phyloP scores from a whole-genome alignment of 805 yeast genomes.

The Ogataea polymorpha region DNA sequence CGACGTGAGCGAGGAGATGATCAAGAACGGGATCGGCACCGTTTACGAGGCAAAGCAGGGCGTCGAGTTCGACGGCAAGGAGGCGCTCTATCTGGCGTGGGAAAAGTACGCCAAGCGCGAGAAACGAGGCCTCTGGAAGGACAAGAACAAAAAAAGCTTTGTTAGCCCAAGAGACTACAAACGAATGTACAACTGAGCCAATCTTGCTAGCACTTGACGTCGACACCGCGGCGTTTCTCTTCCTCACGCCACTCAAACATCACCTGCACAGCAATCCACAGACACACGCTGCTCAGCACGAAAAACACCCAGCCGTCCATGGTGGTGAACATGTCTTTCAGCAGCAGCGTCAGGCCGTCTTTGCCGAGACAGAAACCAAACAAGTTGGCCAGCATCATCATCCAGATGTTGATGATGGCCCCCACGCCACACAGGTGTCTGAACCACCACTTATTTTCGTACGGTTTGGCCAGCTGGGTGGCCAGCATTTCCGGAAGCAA shows the following conservation, averaged over 20 bases:
- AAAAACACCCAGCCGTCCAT: conserved; percentile 64
- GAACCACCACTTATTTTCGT: conserved; percentile 54
- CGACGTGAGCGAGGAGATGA: conserved; percentile 87
- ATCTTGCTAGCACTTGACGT: conserved; percentile 61
- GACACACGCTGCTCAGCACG: conserved; percentile 53
- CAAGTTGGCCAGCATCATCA: conserved; percentile 96
- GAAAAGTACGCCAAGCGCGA: conserved; percentile 58
- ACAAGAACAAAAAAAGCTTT: conserved; percentile 36
- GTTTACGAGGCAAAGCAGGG: conserved; percentile 81
- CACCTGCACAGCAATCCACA: conserved; percentile 84
- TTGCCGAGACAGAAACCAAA: conserved; percentile 93
- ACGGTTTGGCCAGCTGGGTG: conserved; percentile 40
- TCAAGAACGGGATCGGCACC: conserved; percentile 75
- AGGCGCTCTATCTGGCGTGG: conserved; percentile 51
- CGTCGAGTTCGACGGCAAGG: conserved; percentile 84
- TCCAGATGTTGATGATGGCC: conserved; percentile 87
- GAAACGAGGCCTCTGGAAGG: conserved; percentile 67
- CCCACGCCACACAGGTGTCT: conserved; percentile 83
- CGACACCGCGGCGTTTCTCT: conserved; percentile 80
- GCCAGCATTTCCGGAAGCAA: conserved; percentile 81
- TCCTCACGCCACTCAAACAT: conserved; percentile 92
- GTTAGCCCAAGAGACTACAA: conserved; percentile 82
- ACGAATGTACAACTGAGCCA: conserved; percentile 31
- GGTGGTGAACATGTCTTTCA: conserved; percentile 71
- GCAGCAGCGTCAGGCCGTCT: conserved; percentile 71